Evolutionary conservation across 768 basidiomycete species (phyloP), one percentile per base, ranked within the genome.

Genomic region (Boletellus ananas): DNA sequence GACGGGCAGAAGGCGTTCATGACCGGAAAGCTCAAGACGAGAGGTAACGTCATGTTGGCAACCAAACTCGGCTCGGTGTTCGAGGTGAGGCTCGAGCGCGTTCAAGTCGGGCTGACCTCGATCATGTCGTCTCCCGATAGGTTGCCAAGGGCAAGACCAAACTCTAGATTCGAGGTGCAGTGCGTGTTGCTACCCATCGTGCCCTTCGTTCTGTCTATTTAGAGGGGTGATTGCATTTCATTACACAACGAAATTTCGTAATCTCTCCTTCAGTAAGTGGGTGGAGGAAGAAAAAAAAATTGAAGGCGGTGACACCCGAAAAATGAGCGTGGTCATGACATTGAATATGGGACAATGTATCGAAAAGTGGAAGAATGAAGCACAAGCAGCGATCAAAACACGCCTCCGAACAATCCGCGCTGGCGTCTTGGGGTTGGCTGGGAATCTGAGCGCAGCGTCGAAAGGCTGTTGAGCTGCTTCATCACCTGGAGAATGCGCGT

Each of bases 1-100:
- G 91, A 89, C 59, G 93, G 90, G 17, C 94, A 96, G 71, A 94
- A 93, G 65, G 93, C 93, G 18, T 96, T 94, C 74, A 91, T 97
- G 89, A 90, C 88, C 7, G 94, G 94, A 25, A 89, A 90, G 64
- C 80, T 96, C 43, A 95, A 94, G 80, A 87, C 89, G 14, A 87
- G 80, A 66, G 92, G 91, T 48, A 94, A 93, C 71, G 83, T 94
- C 70, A 93, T 94, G 90, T 79, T 94, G 54, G 91, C 89, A 1
- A 94, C 91, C 21, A 97, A 95, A 69, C 87, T 96, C 33, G 86
- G 87, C 57, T 75, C 72, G 10, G 79, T 97, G 13, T 78, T 97
- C 43, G 89, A 87, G 79, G 91, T 90, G 48, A 46, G 51, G 44
- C 12, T 58, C 21, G 34, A 7, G 10, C 16, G 27, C n/a, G 37